Base-by-base conservation (phyloP, 1,139 yeast species). In the Geotrichum fermentans region DNA sequence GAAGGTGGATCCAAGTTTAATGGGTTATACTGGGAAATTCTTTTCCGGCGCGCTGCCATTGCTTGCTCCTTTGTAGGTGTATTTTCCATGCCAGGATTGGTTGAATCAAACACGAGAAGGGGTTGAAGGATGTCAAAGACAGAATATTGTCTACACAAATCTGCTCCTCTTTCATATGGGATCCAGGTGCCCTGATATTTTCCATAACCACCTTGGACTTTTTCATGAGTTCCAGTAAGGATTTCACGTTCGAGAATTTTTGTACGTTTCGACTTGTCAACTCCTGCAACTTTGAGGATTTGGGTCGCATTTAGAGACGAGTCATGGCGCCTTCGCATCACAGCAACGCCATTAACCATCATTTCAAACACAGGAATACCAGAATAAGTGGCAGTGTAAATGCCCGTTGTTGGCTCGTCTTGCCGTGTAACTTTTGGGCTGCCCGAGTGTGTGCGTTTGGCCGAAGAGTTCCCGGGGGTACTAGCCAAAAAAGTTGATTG, bases 171-270 rank as follows among this genome's bases (percentile, higher is more conserved):
- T 20, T 58, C 65, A 39, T 58, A 61, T 0, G 96, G 95, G 20
- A 89, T 83, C 88, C 96, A 92, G 0, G 97, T 87, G 1, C 97
- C 97, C 68, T 90, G 97, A 64, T 86, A 87, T 62, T 88, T 84
- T 13, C 97, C 97, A 63, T 89, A 87, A 0, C 96, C 97, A 41
- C 96, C 97, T 68, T 89, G 96, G 11, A 90, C 92, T 63, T 89
- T 90, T 63, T 90, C 97, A 65, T 88, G 96, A 36, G 73, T 73
- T 26, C 95, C 95, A 1, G 82, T 78, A 55, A 80, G 89, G n/a
- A 90, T 87, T 62, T 89, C 97, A 56, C 81, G 81, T 63, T 90
- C 97, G 59, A 89, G 73, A 52, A 89, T 79, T 59, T 89, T 81
- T 6, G 96, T 86, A 52, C 97, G 72, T 58, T 83, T 82, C 1